These are phyloP conservation scores for Hymenoscyphus albidus DNA, from an alignment of 2,329 filamentous ascomycete genomes.

Conservation along the genomic window DNA sequence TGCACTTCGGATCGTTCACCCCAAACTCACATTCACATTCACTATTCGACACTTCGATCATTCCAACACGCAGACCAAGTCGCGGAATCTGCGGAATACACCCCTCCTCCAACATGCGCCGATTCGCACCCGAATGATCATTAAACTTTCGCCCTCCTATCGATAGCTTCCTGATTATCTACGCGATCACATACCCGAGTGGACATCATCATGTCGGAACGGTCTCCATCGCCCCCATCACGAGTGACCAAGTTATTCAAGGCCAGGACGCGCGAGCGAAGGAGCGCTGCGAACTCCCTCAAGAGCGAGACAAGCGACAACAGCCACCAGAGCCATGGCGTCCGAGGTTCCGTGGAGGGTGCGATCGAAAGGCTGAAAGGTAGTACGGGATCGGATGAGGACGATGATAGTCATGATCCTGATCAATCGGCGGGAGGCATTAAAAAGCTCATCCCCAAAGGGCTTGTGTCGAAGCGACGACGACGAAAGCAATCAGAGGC, in stretches of 20 bases:
- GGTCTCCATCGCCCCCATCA: conserved; percentile 24
- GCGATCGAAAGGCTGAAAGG: conserved; percentile 28
- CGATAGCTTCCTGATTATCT: background rate
- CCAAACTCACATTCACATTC: background rate
- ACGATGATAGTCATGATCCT: conserved; percentile 10
- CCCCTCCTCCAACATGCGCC: background rate
- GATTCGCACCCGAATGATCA: background rate
- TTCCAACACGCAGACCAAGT: background rate
- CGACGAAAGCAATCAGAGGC: conserved; percentile 44
- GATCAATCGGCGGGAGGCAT: conserved; percentile 35
- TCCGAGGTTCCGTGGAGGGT: conserved; percentile 26
- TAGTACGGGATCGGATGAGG: conserved; percentile 19
- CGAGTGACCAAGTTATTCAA: conserved; percentile 29
- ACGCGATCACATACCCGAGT: background rate
- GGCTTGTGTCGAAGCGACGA: conserved; percentile 45
- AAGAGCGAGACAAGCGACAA: conserved; percentile 27
- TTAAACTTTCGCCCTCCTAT: background rate
- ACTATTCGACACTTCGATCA: background rate
- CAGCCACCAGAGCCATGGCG: conserved; percentile 11
- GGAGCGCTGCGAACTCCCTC: conserved; percentile 26
- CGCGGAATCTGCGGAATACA: background rate
- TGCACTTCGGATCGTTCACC: background rate
- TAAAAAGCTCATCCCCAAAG: conserved; percentile 51
- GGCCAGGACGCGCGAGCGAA: conserved; percentile 22
- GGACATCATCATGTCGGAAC: conserved; percentile 36